Evolutionary conservation across 192 early-diverging fungal species (phyloP), one percentile per base, ranked within the genome.

Genomic region (Coemansia brasiliensis): DNA sequence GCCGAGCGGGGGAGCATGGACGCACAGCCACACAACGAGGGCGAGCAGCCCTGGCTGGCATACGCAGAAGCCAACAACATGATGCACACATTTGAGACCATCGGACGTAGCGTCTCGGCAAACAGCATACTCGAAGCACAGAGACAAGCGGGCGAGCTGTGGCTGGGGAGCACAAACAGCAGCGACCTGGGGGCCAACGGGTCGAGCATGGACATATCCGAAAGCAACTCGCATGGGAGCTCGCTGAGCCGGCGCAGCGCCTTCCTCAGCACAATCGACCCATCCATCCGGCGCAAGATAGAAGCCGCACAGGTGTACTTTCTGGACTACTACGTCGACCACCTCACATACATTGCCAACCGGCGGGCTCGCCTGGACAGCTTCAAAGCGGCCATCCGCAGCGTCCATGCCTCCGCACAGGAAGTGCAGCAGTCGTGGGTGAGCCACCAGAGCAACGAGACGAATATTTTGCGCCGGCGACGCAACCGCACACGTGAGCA

Each of bases 251-350:
- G 61, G 10, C 68, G 74, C 29, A 79, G 75, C 17, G 75, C 75
- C 18, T 79, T 72, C 35, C 70, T 79, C 45, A 63, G 45, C 55
- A 68, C 76, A 8, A 60, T 79, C 35, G 73, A 82, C 65, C 77
- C 72, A 5, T 59, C 72, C 6, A 50, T 63, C 12, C 76, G 72
- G 26, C 78, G 81, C 39, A 65, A 65, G 21, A 63, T 75, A 11
- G 78, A 82, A 41, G 78, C 73, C 3, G 71, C 81, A 2, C 67
- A 74, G 45, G 70, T 81, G 57, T 83, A 88, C 57, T 92, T 94
- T 62, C 71, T 91, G 17, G 91, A 93, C 62, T 85, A 91, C 70
- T 94, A 94, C 65, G 86, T 88, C 54, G 87, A 89, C 60, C 82
- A 93, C 10, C 72, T 93, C n/a, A 83, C 81, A 24, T 94, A 92